These are phyloP conservation scores for Citrus maxima DNA, from an alignment of 345 rosid genomes.

Conservation along the genomic window DNA sequence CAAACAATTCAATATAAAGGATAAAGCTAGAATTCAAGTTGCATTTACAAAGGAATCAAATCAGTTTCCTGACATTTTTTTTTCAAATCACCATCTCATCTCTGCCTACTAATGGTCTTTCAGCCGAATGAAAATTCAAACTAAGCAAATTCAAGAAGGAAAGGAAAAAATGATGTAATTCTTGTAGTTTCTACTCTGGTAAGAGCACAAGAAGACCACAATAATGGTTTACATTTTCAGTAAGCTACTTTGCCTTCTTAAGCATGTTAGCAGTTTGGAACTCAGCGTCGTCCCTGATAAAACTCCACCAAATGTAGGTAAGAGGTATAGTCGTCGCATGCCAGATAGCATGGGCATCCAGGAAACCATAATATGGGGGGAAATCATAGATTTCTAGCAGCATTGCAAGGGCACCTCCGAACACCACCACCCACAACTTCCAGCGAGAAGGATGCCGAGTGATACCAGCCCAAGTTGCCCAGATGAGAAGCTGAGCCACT, in stretches of 20 bases:
- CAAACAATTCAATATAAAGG: background rate
- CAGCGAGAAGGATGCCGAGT: conserved; percentile 56
- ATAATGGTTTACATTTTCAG: background rate
- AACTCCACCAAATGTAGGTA: conserved; percentile 74
- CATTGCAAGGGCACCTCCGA: conserved; percentile 62
- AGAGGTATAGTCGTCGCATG: conserved; percentile 61
- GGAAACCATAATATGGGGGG: conserved; percentile 58
- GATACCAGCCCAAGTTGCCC: conserved; percentile 66
- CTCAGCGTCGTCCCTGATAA: conserved; percentile 62
- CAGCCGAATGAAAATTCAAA: background rate
- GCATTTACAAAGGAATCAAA: background rate
- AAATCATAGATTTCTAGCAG: conserved; percentile 74
- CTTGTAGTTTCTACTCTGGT: background rate
- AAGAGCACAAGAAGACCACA: background rate
- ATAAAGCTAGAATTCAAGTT: background rate
- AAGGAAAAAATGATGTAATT: background rate
- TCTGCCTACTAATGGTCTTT: background rate
- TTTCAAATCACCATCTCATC: background rate
- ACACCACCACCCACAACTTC: conserved; percentile 65
- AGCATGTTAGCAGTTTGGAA: conserved; percentile 40
- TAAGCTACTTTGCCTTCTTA: conserved; percentile 38
- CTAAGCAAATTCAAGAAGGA: background rate
- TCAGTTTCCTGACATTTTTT: background rate
- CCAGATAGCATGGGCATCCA: conserved; percentile 79
- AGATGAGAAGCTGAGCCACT: conserved; percentile 54